phyloP scores from a whole-genome alignment of 257 asterid genomes.

The Dorcoceras hygrometricum region DNA sequence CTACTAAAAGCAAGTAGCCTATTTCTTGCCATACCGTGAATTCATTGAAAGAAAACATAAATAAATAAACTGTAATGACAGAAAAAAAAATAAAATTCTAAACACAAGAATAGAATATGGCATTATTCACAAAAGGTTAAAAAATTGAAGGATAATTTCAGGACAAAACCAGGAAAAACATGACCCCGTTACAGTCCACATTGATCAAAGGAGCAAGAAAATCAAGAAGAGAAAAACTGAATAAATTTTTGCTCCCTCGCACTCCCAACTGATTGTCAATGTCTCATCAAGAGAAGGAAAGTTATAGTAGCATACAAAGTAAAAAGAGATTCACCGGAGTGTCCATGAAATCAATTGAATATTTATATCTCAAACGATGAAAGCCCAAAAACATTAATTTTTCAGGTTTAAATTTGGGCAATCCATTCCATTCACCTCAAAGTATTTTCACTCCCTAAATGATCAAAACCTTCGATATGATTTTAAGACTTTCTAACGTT shows the following conservation, averaged over 20 bases:
- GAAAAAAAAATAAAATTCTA: background rate
- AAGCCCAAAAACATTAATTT: background rate
- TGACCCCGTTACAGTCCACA: background rate
- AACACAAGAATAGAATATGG: background rate
- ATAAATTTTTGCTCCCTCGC: background rate
- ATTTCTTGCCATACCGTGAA: background rate
- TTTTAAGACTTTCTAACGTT: background rate
- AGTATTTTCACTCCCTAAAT: slow-evolving; percentile 4
- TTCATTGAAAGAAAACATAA: background rate
- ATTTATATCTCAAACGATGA: background rate
- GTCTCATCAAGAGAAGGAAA: background rate
- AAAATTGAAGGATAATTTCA: slow-evolving; percentile 2
- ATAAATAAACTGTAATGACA: background rate
- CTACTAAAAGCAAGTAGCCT: background rate
- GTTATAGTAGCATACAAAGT: background rate
- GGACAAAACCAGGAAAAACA: background rate
- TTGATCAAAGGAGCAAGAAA: slow-evolving; percentile 2
- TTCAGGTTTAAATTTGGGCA: background rate
- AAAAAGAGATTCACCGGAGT: background rate
- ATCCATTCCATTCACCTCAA: background rate
- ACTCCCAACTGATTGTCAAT: background rate
- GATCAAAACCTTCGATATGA: slow-evolving; percentile 7
- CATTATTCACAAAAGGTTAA: background rate
- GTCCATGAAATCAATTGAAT: background rate
- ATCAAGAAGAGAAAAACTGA: background rate